phyloP scores from a whole-genome alignment of 768 basidiomycete genomes.

The Tulasnella sp. region DNA sequence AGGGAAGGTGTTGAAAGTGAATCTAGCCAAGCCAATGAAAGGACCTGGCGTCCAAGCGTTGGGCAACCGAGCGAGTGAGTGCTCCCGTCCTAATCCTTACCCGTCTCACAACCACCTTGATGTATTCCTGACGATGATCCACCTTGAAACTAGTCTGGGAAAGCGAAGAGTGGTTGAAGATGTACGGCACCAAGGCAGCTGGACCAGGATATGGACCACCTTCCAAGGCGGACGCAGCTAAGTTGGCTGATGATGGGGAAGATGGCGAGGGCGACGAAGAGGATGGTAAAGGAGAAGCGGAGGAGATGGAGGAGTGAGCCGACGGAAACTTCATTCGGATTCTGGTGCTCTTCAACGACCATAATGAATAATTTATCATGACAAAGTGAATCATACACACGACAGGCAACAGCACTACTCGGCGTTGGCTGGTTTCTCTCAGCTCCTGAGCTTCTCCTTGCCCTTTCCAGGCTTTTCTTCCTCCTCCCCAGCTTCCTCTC shows the following conservation, averaged over 20 bases:
- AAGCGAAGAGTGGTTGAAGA: slow-evolving; percentile 88
- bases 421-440: background rate
- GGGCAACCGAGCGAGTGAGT: slow-evolving; percentile 77
- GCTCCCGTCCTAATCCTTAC: background rate
- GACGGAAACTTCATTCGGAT: background rate
- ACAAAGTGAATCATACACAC: background rate
- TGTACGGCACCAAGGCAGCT: slow-evolving; percentile 70
- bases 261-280: slow-evolving; percentile 42
- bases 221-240: slow-evolving; percentile 7
- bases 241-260: slow-evolving; percentile 36
- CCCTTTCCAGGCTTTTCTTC: background rate
- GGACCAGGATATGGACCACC: slow-evolving; percentile 42
- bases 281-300: slow-evolving; percentile 49
- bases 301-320: slow-evolving; percentile 70
- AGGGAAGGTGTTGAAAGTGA: slow-evolving; percentile 78
- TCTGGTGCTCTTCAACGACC: background rate
- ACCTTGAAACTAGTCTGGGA: slow-evolving; percentile 75
- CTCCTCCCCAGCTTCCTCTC: slow-evolving; percentile 7
- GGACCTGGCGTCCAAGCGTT: slow-evolving; percentile 56
- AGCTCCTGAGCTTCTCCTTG: background rate
- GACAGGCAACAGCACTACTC: background rate
- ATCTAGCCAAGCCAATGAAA: slow-evolving; percentile 82
- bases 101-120: slow-evolving; percentile 23
- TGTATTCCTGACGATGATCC: slow-evolving; percentile 8
- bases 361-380: slow-evolving; percentile 6